Evolutionary conservation across 164 flowering plant species (phyloP), one percentile per base, ranked within the genome.

Genomic region (Buxus sempervirens): DNA sequence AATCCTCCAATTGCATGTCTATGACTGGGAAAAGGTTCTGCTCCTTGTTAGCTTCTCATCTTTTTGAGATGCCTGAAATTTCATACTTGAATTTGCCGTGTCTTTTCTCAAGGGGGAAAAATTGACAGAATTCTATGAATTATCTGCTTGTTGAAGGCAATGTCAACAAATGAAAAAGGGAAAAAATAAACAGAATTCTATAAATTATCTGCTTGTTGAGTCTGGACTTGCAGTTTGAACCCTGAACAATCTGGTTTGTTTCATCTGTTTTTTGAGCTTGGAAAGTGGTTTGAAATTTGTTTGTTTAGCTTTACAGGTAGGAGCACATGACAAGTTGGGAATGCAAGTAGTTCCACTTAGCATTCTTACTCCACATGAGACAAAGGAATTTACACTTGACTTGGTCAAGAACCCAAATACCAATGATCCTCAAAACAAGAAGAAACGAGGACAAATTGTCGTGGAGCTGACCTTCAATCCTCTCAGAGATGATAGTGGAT

Each of bases 11-110:
- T 18, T 90, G 0, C 84, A 74, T 54, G 88, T 89, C 54, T 87
- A 65, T 68, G 97, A 90, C 77, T 89, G 92, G 97, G 97, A 90
- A 59, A 82, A 86, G 96, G 91, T 88, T 70, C 26, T 54, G 53
- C 58, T 72, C 66, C 59, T 57, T 54, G 9, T 53, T 56, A 20
- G 28, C 55, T 70, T 67, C 41, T 42, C 38, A 36, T 48, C 23
- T 62, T 54, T 57, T 77, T 41, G 0, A 9, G 19, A 21, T 32
- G 32, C n/a, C 21, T 18, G 45, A 60, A 51, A 19, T 24, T 18
- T 64, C 25, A 23, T 12, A 18, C 14, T 25, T n/a, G n/a, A n/a
- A n/a, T n/a, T n/a, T n/a, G n/a, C n/a, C n/a, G n/a, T n/a, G n/a
- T n/a, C n/a, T n/a, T n/a, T n/a, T n/a, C n/a, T n/a, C n/a, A n/a